Base-by-base conservation (phyloP, 2,329 filamentous ascomycete genomes). In the Knufia fluminis region DNA sequence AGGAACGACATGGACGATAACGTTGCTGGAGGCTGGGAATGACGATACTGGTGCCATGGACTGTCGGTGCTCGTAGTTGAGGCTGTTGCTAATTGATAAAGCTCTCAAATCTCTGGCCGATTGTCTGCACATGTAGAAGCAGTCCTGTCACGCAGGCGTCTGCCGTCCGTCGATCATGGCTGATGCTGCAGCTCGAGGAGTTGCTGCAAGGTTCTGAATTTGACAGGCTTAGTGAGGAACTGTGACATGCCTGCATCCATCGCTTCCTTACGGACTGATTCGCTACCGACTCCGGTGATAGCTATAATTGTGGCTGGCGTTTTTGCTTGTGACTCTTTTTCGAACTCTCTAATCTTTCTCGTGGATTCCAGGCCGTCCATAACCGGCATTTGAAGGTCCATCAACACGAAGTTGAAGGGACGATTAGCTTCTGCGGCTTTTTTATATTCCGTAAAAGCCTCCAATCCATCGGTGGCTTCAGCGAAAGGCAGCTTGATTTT, bases 321-420 rank as follows among this genome's bases (percentile, higher is more conserved):
- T 28, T 53, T 56, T 45, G 60, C 59, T 36, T 62, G 61, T 4
- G 58, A 56, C 31, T 68, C 66, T 49, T 59, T 65, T 49, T 70
- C 67, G n/a, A 66, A 57, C 7, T 63, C 55, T 9, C 71, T 67
- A 44, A 74, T 73, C n/a, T 66, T 64, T 6, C 69, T 65, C 3
- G 71, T 71, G 1, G 71, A 68, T 55, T 71, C 67, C 42, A 73
- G 71, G 1, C 71, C 71, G 53, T 72, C 68, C 68, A 72, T 71
- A 3, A 71, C 65, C 0, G 71, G 71, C 70, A 73, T 73, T 1
- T 66, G 68, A 31, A 73, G 70, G 43, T 73, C 64, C 70, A 73
- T 72, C 53, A 73, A 71, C 43, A 72, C 68, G 24, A 71, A 66
- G 52, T 72, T 68, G 48, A 68, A 70, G 6, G 65, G 63, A 32